Evolutionary conservation across 177 flowering plant species (phyloP).

Genomic region (Telopea speciosissima): DNA sequence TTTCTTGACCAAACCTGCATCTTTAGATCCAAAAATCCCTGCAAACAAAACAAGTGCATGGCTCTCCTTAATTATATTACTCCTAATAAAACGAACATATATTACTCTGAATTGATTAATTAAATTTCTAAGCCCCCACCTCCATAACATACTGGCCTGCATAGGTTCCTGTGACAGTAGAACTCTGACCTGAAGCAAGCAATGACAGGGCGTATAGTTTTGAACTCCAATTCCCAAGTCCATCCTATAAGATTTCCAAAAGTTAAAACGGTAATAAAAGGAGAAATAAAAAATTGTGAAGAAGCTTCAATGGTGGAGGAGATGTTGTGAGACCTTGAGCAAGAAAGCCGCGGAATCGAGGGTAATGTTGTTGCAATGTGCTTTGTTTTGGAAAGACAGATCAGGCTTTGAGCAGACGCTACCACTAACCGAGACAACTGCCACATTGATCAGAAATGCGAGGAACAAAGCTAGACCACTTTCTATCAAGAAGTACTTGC

Average conservation of each 20-base stretch:
- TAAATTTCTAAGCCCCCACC: background rate
- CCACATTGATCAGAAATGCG: constrained; percentile 1
- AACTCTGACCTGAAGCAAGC: background rate
- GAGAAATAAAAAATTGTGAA: background rate
- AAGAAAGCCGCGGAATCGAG: background rate
- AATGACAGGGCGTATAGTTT: background rate
- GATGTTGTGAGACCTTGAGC: background rate
- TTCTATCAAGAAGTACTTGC: constrained; percentile 7
- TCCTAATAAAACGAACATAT: too few species aligned
- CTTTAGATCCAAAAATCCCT: constrained; percentile 27
- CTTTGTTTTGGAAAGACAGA: background rate
- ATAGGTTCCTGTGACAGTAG: background rate
- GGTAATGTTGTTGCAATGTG: background rate
- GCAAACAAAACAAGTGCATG: background rate
- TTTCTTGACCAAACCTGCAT: constrained; percentile 24
- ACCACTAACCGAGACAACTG: background rate
- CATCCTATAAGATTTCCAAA: background rate
- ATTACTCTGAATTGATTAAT: too few species aligned
- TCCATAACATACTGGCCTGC: constrained; percentile 7
- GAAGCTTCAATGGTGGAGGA: background rate
- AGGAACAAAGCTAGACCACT: background rate
- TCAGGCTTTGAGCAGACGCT: background rate
- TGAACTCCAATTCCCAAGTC: background rate
- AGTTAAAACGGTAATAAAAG: background rate
- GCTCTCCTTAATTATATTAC: background rate